Conservation (phyloP, 1,284 basidiomycete species). For the Microbotryomycetes sp. region DNA sequence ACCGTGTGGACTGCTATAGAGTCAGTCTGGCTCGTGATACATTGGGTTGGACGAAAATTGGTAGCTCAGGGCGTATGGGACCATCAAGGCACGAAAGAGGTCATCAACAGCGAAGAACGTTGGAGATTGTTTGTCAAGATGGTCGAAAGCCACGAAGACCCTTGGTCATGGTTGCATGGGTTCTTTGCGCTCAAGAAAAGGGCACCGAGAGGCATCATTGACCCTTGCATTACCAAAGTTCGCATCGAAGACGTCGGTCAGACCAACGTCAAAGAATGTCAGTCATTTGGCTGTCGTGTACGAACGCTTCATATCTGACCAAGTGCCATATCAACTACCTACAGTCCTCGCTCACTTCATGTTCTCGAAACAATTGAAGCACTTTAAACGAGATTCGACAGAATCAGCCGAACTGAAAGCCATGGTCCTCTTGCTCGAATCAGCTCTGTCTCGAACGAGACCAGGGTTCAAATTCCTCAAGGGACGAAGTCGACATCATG, state of each 20-base stretch:
- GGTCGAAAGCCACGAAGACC: conserved; percentile 16
- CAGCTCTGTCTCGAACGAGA: neutral
- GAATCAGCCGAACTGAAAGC: conserved; percentile 20
- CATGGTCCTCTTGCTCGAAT: conserved; percentile 29
- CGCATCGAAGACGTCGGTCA: conserved; percentile 18
- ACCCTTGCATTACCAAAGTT: conserved; percentile 17
- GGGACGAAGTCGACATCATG: conserved; percentile 12
- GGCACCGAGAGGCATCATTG: conserved; percentile 14
- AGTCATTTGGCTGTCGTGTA: neutral
- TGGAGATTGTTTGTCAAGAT: conserved; percentile 25
- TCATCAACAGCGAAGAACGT: conserved; percentile 17
- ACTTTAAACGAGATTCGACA: conserved; percentile 6
- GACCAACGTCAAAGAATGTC: conserved; percentile 30
- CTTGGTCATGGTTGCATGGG: conserved; percentile 17
- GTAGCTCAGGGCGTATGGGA: conserved; percentile 12
- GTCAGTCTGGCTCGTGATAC: conserved; percentile 3
- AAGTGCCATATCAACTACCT: neutral
- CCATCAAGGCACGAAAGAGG: neutral
- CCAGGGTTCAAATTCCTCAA: conserved; percentile 20
- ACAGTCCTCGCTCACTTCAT: conserved; percentile 23
- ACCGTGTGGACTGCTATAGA: conserved; percentile 11
- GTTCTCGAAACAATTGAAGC: conserved; percentile 10
- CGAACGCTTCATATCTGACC: neutral
- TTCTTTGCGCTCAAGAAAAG: conserved; percentile 11
- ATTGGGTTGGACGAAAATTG: neutral